Conservation (phyloP, 768 basidiomycete species). For the Boletus reticulatus region DNA sequence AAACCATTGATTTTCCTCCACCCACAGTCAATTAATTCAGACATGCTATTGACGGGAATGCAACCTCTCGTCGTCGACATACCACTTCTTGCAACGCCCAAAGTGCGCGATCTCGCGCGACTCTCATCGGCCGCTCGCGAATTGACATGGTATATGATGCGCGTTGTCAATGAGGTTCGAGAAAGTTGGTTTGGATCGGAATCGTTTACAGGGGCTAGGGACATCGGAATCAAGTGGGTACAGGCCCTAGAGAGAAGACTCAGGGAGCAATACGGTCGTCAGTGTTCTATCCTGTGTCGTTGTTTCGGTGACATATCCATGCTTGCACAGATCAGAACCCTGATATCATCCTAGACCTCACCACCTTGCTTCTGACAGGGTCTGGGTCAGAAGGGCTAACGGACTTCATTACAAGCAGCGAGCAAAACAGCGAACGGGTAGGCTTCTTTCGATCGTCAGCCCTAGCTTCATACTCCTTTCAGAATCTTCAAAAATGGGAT, state of each 20-base stretch:
- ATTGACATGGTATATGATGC: constrained; percentile 67
- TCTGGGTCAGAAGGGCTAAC: constrained; percentile 64
- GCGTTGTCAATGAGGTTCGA: constrained; percentile 71
- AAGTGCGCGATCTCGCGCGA: constrained; percentile 66
- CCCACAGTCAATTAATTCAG: constrained; percentile 31
- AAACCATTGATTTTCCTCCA: constrained; percentile 51
- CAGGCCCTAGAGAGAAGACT: constrained; percentile 61
- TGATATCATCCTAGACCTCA: constrained; percentile 68
- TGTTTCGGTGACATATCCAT: constrained; percentile 11
- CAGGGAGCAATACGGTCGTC: constrained; percentile 65
- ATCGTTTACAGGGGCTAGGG: constrained; percentile 62
- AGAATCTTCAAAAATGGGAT: constrained; percentile 87
- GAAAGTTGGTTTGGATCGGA: constrained; percentile 72
- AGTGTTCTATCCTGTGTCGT: constrained; percentile 25
- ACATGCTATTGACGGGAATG: constrained; percentile 24
- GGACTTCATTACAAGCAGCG: constrained; percentile 75
- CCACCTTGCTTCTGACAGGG: constrained; percentile 67
- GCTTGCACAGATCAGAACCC: constrained; percentile 51
- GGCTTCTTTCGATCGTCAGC: constrained; percentile 17
- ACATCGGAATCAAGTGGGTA: constrained; percentile 73
- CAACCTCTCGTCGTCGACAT: constrained; percentile 49
- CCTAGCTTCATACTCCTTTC: constrained; percentile 21
- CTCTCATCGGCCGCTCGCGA: constrained; percentile 69
- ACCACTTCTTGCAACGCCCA: constrained; percentile 54
- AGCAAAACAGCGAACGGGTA: constrained; percentile 83